Conservation (phyloP, 2,329 filamentous ascomycete species). For the Colletotrichum spinosum region DNA sequence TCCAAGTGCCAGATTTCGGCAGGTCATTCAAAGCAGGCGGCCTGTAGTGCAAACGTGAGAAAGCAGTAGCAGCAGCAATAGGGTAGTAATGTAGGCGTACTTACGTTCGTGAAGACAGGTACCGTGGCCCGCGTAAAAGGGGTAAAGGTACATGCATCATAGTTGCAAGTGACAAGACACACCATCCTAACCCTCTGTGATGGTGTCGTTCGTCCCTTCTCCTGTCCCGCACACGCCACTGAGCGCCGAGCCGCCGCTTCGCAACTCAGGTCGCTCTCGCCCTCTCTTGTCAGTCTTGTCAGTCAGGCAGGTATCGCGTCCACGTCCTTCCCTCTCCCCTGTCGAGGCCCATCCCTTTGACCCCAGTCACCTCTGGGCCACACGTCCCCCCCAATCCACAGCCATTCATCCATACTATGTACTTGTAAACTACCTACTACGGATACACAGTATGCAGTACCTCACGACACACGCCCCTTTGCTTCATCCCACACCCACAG, state of each 20-base stretch:
- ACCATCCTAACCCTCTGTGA: no score
- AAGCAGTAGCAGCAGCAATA: no score
- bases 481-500: conserved; percentile 1
- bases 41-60: no score
- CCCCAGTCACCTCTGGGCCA: neutral
- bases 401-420: conserved; percentile 1
- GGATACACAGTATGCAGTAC: conserved; percentile 1
- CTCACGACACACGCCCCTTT: neutral
- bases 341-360: neutral
- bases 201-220: no score
- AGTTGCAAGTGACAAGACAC: no score
- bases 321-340: neutral
- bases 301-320: neutral
- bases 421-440: neutral
- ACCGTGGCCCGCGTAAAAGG: neutral
- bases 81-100: no score
- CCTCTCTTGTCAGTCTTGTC: conserved; percentile 4
- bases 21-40: no score
- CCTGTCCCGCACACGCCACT: conserved; percentile 12
- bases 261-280: conserved; percentile 8
- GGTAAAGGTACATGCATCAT: conserved; percentile 2
- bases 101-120: no score
- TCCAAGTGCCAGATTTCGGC: no score
- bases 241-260: conserved; percentile 23
- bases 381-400: conserved; percentile 4